Percentiles rank a stretch among this genome's conserved stretches.
Evolutionary conservation across 352 stramenopile genomes (phyloP).

Genomic region (Phytophthora sp.): DNA sequence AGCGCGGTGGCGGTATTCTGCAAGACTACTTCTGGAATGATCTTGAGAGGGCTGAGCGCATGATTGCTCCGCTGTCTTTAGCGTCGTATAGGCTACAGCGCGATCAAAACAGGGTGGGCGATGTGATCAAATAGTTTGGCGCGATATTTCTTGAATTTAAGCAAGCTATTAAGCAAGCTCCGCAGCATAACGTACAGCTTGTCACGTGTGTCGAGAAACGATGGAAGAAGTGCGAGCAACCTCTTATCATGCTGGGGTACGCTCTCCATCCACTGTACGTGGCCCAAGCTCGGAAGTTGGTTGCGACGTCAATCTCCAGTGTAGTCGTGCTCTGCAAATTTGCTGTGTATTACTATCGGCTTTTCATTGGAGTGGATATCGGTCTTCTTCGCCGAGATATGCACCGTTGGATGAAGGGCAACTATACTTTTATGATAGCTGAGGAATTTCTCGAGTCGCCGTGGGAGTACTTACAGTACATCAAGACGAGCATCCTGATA

Average conservation of each 20-base stretch:
- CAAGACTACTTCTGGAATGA: constrained; percentile 4
- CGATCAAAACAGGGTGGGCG: constrained; percentile 11
- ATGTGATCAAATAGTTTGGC: constrained; percentile 13
- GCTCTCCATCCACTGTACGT: constrained; percentile 6
- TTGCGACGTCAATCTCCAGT: not conserved
- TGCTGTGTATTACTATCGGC: constrained; percentile 15
- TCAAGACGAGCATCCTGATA: not conserved
- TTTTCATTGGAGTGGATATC: not conserved
- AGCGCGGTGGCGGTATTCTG: not conserved
- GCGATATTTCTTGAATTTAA: constrained; percentile 8
- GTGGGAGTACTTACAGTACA: constrained; percentile 8
- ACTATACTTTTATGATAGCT: not conserved
- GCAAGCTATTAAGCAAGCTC: constrained; percentile 1
- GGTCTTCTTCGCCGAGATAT: not conserved
- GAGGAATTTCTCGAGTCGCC: constrained; percentile 1
- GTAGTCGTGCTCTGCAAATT: not conserved
- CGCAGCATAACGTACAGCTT: not conserved
- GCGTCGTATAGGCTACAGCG: constrained; percentile 6
- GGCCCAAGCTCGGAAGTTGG: not conserved
- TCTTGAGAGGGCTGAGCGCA: not conserved
- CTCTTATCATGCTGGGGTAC: constrained; percentile 2
- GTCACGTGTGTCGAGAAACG: constrained; percentile 5
- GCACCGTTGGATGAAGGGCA: constrained; percentile 2
- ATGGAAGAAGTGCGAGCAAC: constrained; percentile 14
- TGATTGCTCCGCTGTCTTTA: constrained; percentile 5